Evolutionary conservation across 176 grass and related monocot species (phyloP), one percentile per base, ranked within the genome.

Genomic region (Leersia perrieri): DNA sequence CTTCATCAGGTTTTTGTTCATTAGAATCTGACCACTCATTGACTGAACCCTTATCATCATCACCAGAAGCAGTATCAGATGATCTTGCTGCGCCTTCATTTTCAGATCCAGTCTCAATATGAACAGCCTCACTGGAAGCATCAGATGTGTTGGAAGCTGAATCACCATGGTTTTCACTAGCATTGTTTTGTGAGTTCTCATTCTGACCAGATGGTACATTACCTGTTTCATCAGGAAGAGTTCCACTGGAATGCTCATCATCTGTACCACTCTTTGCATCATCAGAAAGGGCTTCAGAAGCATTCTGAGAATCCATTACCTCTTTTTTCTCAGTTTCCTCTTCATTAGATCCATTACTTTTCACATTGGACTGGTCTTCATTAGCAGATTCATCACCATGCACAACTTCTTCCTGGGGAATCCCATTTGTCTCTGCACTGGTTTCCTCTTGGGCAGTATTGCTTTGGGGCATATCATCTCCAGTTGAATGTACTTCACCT

Each of bases 161-260:
- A 22, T 82, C 73, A 33, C 62, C 60, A 73, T 82, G 73, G 65
- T 70, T 84, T 76, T 87, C 81, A 72, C 22, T 25, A 11, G 65
- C 68, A 68, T 72, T 36, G 33, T 72, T 91, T 73, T 73, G 64
- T 73, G 70, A 33, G 44, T 70, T 77, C 12, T 83, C 83, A 70
- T 36, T 73, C 25, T 83, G 79, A 38, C 45, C 73, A 6, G 85
- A 88, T 70, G 79, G 82, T 76, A 78, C 36, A 73, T 79, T 84
- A 66, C 79, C 86, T 73, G 83, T 85, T 70, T 90, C 85, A 73
- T 75, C 83, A 68, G 88, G 83, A 63, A 90, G 88, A 71, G 75
- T 84, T 40, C 58, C 55, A 34, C 77, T 66, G 15, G 10, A 51
- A 84, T 22, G 81, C 36, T 72, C 78, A 35, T 73, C 82, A 45